Conservation (phyloP, 306 rosid species). For the Crotalaria pallida region DNA sequence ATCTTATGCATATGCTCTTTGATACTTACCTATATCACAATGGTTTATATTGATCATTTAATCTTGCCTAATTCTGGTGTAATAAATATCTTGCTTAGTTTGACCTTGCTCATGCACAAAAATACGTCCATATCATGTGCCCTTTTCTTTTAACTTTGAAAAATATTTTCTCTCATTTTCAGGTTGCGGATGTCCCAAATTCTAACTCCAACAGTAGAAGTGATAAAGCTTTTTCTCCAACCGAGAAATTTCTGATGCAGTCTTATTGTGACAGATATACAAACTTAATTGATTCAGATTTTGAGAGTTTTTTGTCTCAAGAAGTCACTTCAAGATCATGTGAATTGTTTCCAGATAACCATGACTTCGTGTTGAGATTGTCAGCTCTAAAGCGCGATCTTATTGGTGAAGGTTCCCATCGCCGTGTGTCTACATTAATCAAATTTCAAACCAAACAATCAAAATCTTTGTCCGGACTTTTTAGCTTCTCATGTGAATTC, state of each 20-base stretch:
- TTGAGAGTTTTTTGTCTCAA: slow-evolving; percentile 48
- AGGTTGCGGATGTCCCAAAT: slow-evolving; percentile 35
- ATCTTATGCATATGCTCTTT: neutral
- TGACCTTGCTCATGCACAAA: neutral
- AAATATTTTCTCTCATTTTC: slow-evolving; percentile 5
- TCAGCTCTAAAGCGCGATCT: slow-evolving; percentile 43
- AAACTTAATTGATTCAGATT: slow-evolving; percentile 42
- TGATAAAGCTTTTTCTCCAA: slow-evolving; percentile 19
- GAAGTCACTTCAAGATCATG: slow-evolving; percentile 41
- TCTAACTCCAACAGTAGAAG: slow-evolving; percentile 10
- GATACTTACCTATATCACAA: neutral
- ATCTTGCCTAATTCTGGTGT: neutral
- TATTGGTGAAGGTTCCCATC: slow-evolving; percentile 78
- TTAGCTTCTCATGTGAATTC: slow-evolving; percentile 39
- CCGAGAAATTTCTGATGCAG: slow-evolving; percentile 41
- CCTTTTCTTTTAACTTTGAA: neutral
- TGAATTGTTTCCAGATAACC: slow-evolving; percentile 33
- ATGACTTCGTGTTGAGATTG: slow-evolving; percentile 24
- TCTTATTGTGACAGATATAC: slow-evolving; percentile 45
- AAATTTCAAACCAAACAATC: slow-evolving; percentile 28
- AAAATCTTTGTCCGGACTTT: slow-evolving; percentile 28
- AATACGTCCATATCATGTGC: neutral
- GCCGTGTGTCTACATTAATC: slow-evolving; percentile 47
- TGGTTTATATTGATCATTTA: neutral
- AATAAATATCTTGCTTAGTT: slow-evolving; percentile 1